These are phyloP conservation scores for Arthrobotrys megalospora DNA, from an alignment of 2,329 filamentous ascomycete species.

Conservation along the genomic window DNA sequence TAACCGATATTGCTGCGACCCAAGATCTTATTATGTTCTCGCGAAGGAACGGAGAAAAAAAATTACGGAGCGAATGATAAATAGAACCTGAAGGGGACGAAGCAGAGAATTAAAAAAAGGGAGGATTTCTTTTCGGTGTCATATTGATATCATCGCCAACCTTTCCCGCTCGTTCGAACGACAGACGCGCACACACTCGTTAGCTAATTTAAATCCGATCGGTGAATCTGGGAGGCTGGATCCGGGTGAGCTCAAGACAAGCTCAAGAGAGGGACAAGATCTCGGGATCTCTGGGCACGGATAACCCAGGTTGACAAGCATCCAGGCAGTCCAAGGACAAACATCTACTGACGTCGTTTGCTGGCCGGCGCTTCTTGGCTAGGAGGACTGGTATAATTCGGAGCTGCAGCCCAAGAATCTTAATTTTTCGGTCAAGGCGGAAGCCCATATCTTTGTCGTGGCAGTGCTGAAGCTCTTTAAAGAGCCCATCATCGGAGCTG, in stretches of 20 bases:
- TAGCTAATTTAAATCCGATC: constrained; percentile 28
- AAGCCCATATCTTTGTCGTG: constrained; percentile 25
- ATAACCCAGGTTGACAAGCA: constrained; percentile 20
- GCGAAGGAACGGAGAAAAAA: constrained; percentile 11
- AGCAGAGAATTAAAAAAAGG: neutral
- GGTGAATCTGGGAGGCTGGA: constrained; percentile 34
- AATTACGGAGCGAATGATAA: neutral
- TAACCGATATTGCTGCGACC: constrained; percentile 47
- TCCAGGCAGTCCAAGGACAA: constrained; percentile 6
- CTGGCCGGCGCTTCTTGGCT: constrained; percentile 33
- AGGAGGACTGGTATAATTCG: constrained; percentile 23
- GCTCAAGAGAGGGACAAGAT: constrained; percentile 48
- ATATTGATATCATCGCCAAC: neutral
- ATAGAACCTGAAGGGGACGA: constrained; percentile 1
- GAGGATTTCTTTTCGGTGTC: neutral
- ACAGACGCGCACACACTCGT: constrained; percentile 15
- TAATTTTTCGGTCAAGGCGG: constrained; percentile 36
- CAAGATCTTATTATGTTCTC: constrained; percentile 29
- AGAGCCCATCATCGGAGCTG: constrained; percentile 4
- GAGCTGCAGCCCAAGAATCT: constrained; percentile 38
- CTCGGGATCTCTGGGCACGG: constrained; percentile 53
- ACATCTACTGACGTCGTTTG: constrained; percentile 46
- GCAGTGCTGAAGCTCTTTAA: constrained; percentile 31
- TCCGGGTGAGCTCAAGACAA: constrained; percentile 33
- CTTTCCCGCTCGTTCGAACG: constrained; percentile 9